Evolutionary conservation across 345 rosid species (phyloP), one percentile per base, ranked within the genome.

Genomic region (Luvunga scandens): DNA sequence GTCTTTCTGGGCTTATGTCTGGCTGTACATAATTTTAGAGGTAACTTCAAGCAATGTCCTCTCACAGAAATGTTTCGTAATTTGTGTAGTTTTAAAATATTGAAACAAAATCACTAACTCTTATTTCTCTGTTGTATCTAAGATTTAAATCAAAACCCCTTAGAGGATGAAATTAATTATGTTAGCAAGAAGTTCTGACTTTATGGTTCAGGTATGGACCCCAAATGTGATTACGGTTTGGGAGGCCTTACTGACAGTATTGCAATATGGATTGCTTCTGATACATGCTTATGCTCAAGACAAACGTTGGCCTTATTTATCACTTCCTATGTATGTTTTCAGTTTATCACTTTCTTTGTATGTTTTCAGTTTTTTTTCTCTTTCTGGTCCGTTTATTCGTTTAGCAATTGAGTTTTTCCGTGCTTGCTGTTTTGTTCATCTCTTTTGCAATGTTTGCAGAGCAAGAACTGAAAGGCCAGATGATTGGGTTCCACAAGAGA

Each of bases 1-100:
- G 99, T 95, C 99, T 71, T 92, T 95, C 76, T 95, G 98, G 98
- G 98, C 99, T 75, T 95, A 95, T 83, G 79, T 91, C 69, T 93
- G 99, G 99, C 87, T 95, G 22, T 95, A 93, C 88, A 95, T 95
- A 72, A 95, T 95, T 82, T 85, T 92, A 57, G 91, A 92, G 99
- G 98, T 91, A 87, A 65, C 67, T 60, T 72, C 4, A n/a, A 42
- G 65, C 71, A 59, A 42, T 39, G 39, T 30, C 39, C 24, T 76
- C 59, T 39, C 38, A 31, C 63, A 25, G 59, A 31, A 79, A 69
- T 68, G 48, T 64, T 31, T 75, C 39, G 14, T 70, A 36, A 42
- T 55, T 62, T 67, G 59, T 42, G 50, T 67, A 24, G 10, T 30
- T 81, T 33, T 30, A 76, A 66, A 68, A 53, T 18, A 45, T 18